Evolutionary conservation across 495 filamentous ascomycete species (phyloP).

Genomic region (Trichoderma gamsii): DNA sequence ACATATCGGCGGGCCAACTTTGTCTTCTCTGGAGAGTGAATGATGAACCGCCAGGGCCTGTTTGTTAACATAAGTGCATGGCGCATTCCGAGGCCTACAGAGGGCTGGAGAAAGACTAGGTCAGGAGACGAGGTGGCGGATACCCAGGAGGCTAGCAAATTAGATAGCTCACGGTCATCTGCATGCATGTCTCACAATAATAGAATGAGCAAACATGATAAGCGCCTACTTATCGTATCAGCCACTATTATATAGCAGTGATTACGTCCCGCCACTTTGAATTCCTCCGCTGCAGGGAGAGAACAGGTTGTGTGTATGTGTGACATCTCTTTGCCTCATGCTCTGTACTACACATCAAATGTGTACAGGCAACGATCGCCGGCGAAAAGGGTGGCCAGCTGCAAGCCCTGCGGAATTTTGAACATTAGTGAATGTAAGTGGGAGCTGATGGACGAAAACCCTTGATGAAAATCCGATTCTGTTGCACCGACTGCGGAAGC

Average conservation of each 20-base stretch:
- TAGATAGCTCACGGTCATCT: not conserved
- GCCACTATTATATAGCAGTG: not conserved
- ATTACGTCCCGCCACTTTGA: not conserved
- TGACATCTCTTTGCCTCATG: not conserved
- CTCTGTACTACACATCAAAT: not conserved
- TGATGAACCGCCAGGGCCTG: not conserved
- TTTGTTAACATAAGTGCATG: not conserved
- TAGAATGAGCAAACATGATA: not conserved
- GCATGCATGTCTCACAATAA: slow-evolving; percentile 3
- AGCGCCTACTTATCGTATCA: not conserved
- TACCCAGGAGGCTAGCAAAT: not conserved
- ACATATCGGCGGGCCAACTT: not conserved
- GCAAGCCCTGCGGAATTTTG: not conserved
- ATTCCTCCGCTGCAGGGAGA: not conserved
- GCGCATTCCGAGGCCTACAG: not conserved
- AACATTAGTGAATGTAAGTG: not conserved
- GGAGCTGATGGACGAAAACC: too few relatives aligned
- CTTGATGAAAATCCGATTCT: too few relatives aligned
- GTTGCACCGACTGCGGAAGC: too few relatives aligned
- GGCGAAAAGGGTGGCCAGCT: not conserved
- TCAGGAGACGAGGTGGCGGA: not conserved
- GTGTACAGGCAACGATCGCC: not conserved
- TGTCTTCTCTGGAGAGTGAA: not conserved
- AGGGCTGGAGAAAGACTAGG: not conserved
- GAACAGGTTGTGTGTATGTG: not conserved